phyloP scores from a whole-genome alignment of 1,284 basidiomycete genomes.

The Pholiota adiposa region DNA sequence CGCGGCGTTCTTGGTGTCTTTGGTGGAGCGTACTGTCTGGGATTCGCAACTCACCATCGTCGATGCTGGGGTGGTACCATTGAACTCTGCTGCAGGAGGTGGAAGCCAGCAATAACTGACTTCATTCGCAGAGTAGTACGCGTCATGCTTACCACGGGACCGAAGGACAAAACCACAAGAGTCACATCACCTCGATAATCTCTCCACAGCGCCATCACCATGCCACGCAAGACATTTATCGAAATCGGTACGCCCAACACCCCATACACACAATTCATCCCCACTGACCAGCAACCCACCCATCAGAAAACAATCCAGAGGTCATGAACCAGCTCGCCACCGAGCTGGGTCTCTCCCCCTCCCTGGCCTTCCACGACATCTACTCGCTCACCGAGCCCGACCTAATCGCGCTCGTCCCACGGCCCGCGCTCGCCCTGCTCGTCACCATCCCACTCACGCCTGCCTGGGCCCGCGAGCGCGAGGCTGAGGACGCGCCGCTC shows the following conservation, averaged over 20 bases:
- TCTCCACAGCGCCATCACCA: conserved; percentile 2
- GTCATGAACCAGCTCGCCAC: conserved; percentile 16
- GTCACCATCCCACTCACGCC: conserved; percentile 17
- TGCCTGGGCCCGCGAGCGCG: conserved; percentile 7
- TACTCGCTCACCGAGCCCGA: conserved; percentile 14
- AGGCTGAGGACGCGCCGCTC: conserved; percentile 7
- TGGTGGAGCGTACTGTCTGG: too few species aligned
- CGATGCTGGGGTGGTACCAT: too few species aligned
- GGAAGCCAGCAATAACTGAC: too few species aligned
- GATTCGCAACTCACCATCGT: too few species aligned
- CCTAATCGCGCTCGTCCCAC: conserved; percentile 12
- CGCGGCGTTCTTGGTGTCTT: too few species aligned
- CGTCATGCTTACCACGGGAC: not conserved
- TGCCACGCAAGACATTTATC: conserved; percentile 6
- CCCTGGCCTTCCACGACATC: conserved; percentile 15
- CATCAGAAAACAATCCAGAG: conserved; percentile 19
- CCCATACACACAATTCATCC: too few species aligned
- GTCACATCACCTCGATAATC: not conserved
- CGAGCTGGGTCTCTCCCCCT: conserved; percentile 10
- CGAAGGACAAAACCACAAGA: not conserved
- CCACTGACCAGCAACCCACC: not conserved
- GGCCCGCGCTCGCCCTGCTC: conserved; percentile 12
- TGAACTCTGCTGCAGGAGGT: too few species aligned
- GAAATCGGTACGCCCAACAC: conserved; percentile 7
- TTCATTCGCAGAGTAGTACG: too few species aligned